A percentile compares a stretch with the other conserved stretches of the same genome.
phyloP scores from a whole-genome alignment of 2,329 filamentous ascomycete genomes.

The Immersiporthe knoxdaviesiana region DNA sequence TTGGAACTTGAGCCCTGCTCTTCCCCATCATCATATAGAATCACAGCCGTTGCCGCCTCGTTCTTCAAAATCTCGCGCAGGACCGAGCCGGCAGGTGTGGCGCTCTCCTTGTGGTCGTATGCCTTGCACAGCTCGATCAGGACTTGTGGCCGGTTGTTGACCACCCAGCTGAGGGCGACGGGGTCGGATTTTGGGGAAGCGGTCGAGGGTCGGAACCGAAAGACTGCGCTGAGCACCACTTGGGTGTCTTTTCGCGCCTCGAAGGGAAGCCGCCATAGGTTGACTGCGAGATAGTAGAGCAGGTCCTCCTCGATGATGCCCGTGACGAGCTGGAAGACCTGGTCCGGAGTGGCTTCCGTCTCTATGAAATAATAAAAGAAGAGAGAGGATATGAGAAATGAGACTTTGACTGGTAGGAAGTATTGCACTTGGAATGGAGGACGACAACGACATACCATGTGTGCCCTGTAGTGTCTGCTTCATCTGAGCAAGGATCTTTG shows the following conservation, averaged over 20 bases:
- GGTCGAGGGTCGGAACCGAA: slow-evolving; percentile 79
- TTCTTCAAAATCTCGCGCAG: slow-evolving; percentile 87
- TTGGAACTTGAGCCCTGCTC: slow-evolving; percentile 72
- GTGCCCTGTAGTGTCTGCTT: slow-evolving; percentile 93
- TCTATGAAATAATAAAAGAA: slow-evolving; percentile 56
- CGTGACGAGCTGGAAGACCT: slow-evolving; percentile 83
- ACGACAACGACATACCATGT: slow-evolving; percentile 63
- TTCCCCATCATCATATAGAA: slow-evolving; percentile 87
- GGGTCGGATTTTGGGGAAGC: slow-evolving; percentile 73
- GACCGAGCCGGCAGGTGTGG: slow-evolving; percentile 87
- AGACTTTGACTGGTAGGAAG: not conserved
- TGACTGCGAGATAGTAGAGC: slow-evolving; percentile 79
- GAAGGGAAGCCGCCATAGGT: slow-evolving; percentile 86
- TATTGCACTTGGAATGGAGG: not conserved
- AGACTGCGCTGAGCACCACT: slow-evolving; percentile 92
- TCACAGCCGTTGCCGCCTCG: slow-evolving; percentile 86
- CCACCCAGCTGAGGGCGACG: slow-evolving; percentile 84
- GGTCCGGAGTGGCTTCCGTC: slow-evolving; percentile 81
- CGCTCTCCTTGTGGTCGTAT: slow-evolving; percentile 88
- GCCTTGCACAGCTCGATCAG: slow-evolving; percentile 86
- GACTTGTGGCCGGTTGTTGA: slow-evolving; percentile 83
- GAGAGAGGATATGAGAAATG: slow-evolving; percentile 21
- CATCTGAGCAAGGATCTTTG: slow-evolving; percentile 85
- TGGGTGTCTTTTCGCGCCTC: slow-evolving; percentile 96
- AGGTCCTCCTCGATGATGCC: slow-evolving; percentile 88